These are phyloP conservation scores for Globisporangium mamillatum DNA, from an alignment of 352 stramenopile genomes.

Conservation along the genomic window DNA sequence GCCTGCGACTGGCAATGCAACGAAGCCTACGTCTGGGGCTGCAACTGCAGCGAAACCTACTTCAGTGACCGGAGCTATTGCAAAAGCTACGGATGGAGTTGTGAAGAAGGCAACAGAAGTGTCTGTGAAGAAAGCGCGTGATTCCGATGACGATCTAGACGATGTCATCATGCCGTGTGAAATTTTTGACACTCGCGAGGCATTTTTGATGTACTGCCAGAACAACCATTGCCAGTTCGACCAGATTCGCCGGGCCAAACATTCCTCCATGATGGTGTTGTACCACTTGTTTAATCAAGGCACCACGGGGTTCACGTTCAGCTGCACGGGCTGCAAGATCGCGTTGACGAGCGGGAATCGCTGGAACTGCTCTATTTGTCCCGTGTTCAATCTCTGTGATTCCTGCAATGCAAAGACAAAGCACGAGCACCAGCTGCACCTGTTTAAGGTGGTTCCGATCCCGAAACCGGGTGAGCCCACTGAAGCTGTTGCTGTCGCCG, in stretches of 20 bases:
- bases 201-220: conserved; percentile 88
- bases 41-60: background rate
- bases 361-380: conserved; percentile 95
- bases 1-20: background rate
- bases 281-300: conserved; percentile 92
- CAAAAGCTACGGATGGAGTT: conserved; percentile 19
- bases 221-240: conserved; percentile 88
- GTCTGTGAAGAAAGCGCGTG: conserved; percentile 17
- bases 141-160: conserved; percentile 52
- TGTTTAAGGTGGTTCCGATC: conserved; percentile 92
- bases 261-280: conserved; percentile 85
- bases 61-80: background rate
- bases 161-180: conserved; percentile 97
- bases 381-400: conserved; percentile 95
- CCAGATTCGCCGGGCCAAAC: conserved; percentile 78
- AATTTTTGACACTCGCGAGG: conserved; percentile 92
- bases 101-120: conserved; percentile 31
- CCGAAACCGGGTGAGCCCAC: conserved; percentile 55
- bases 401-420: conserved; percentile 92
- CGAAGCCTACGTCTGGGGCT: background rate
- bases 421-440: conserved; percentile 89
- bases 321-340: conserved; percentile 92
- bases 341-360: conserved; percentile 94
- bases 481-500: conserved; percentile 20
- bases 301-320: conserved; percentile 97